Conservation (phyloP, 1,139 yeast species). For the Candida sp. region DNA sequence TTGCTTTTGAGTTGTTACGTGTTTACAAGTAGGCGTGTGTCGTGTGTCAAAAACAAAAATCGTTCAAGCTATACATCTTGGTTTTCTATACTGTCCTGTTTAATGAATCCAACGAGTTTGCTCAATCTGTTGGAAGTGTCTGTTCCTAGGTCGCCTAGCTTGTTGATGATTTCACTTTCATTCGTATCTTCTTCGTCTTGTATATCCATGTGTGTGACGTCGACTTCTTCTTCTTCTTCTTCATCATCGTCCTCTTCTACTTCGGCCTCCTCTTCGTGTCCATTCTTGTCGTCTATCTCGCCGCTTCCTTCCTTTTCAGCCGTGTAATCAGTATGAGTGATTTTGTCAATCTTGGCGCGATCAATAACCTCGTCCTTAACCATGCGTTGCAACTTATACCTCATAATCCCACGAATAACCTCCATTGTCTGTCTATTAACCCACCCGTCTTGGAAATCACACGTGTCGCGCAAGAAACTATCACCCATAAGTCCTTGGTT, state of each 20-base stretch:
- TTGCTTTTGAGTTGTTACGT: slow-evolving; percentile 2
- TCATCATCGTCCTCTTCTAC: slow-evolving; percentile 13
- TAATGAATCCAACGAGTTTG: slow-evolving; percentile 49
- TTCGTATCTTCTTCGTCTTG: slow-evolving; percentile 14
- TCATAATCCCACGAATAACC: slow-evolving; percentile 67
- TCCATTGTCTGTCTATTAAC: slow-evolving; percentile 62
- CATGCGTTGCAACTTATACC: slow-evolving; percentile 70
- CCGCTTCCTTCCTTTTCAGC: slow-evolving; percentile 31
- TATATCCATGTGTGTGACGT: slow-evolving; percentile 19
- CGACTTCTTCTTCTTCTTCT: slow-evolving; percentile 26
- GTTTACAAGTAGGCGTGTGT: slow-evolving; percentile 1
- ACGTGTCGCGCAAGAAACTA: slow-evolving; percentile 45
- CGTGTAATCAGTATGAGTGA: slow-evolving; percentile 44
- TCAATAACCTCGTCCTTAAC: slow-evolving; percentile 48
- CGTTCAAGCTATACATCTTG: background rate
- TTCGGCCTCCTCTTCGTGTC: slow-evolving; percentile 19
- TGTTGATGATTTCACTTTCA: slow-evolving; percentile 28
- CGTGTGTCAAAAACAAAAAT: background rate
- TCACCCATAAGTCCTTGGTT: slow-evolving; percentile 34
- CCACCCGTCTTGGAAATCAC: slow-evolving; percentile 76
- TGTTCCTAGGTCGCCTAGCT: slow-evolving; percentile 36
- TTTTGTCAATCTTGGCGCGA: slow-evolving; percentile 42
- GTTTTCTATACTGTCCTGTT: slow-evolving; percentile 37
- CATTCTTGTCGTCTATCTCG: slow-evolving; percentile 23
- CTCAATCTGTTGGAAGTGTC: slow-evolving; percentile 40